Evolutionary conservation across 1,284 basidiomycete species (phyloP).

Genomic region (Wallemia mellicola): DNA sequence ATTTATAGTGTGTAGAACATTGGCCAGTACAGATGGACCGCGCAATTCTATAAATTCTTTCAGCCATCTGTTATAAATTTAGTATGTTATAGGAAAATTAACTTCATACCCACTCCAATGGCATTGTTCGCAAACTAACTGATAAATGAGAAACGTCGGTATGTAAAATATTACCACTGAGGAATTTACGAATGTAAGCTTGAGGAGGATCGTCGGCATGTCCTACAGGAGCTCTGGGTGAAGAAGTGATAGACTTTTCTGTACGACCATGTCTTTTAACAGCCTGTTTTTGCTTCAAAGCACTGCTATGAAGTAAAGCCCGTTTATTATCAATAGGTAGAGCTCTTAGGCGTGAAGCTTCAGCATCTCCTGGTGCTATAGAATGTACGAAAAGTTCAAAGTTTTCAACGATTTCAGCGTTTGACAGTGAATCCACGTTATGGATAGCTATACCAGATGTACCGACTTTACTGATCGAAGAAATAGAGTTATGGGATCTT

Average conservation of each 20-base stretch:
- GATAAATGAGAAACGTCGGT: not conserved
- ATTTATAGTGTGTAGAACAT: conserved; percentile 43
- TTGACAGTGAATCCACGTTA: not conserved
- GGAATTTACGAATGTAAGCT: not conserved
- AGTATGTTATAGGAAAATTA: not conserved
- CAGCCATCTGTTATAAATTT: conserved; percentile 32
- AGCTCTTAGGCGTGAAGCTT: not conserved
- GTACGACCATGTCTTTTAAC: not conserved
- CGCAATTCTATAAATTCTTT: conserved; percentile 42
- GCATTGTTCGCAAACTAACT: not conserved
- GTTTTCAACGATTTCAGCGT: not conserved
- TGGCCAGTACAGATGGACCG: conserved; percentile 58
- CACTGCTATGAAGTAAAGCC: not conserved
- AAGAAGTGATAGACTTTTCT: not conserved
- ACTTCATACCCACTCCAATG: not conserved
- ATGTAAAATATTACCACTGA: not conserved
- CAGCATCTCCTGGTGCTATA: not conserved
- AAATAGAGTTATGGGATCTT: not conserved
- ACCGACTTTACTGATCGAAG: not conserved
- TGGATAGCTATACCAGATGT: not conserved
- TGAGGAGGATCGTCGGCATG: not conserved
- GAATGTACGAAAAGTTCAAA: not conserved
- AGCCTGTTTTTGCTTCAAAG: not conserved
- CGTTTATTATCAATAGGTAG: not conserved
- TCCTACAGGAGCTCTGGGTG: not conserved